These are phyloP conservation scores for Millerozyma miso DNA, from an alignment of 805 yeast species.

Conservation along the genomic window DNA sequence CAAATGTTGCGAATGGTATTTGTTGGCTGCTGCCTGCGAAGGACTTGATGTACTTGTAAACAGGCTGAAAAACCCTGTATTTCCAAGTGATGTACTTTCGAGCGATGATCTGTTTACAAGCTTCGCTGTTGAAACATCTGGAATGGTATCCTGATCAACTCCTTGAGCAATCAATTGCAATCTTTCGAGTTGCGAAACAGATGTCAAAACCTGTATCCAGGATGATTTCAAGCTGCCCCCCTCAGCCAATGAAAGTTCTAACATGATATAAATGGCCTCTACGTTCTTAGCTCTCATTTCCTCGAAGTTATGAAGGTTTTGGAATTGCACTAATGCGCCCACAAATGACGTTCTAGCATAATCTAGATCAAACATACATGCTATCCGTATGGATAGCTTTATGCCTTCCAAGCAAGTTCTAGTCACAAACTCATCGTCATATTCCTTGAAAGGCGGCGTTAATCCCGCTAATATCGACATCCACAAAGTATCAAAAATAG, in stretches of 20 bases:
- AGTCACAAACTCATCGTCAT: conserved; percentile 69
- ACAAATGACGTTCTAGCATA: conserved; percentile 87
- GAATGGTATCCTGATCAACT: conserved; percentile 74
- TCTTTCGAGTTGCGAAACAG: conserved; percentile 89
- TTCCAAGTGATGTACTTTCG: conserved; percentile 44
- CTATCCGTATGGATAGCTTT: conserved; percentile 72
- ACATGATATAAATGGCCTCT: conserved; percentile 67
- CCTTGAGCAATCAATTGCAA: conserved; percentile 86
- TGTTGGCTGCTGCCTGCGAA: conserved; percentile 64
- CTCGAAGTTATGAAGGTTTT: conserved; percentile 71
- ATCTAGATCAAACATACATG: conserved; percentile 78
- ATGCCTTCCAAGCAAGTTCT: conserved; percentile 79
- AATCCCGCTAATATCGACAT: conserved; percentile 94
- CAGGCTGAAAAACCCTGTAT: conserved; percentile 50
- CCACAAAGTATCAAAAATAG: conserved; percentile 93
- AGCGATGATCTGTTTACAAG: conserved; percentile 50
- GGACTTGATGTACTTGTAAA: conserved; percentile 51
- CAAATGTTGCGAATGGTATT: conserved; percentile 67
- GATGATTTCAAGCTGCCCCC: conserved; percentile 67
- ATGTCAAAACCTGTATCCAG: conserved; percentile 80
- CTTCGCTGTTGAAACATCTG: conserved; percentile 79
- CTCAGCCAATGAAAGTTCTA: conserved; percentile 74
- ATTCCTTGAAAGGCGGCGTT: conserved; percentile 89
- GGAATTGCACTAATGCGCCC: conserved; percentile 83
- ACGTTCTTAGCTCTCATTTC: conserved; percentile 78